Conservation (phyloP, 2,329 filamentous ascomycete species). For the Pseudonectria buxi region DNA sequence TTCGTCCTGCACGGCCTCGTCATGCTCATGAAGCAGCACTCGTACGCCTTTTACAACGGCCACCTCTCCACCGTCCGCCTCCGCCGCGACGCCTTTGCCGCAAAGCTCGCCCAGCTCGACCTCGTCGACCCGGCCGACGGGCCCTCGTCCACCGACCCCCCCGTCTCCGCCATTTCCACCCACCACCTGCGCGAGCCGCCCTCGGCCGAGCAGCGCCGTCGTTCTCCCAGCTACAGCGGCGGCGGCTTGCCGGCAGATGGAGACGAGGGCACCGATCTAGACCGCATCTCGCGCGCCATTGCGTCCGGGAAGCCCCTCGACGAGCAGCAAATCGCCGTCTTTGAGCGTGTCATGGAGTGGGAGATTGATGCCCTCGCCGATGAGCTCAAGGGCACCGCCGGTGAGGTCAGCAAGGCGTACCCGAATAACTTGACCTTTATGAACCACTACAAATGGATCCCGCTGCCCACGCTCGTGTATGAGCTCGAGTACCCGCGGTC, state of each 20-base stretch:
- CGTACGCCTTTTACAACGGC: slow-evolving; percentile 73
- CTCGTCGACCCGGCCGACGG: slow-evolving; percentile 39
- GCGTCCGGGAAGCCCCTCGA: slow-evolving; percentile 54
- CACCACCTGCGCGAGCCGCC: slow-evolving; percentile 37
- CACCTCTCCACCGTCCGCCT: slow-evolving; percentile 58
- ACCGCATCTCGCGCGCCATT: slow-evolving; percentile 55
- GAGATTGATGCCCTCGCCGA: slow-evolving; percentile 59
- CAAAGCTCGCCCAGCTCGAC: slow-evolving; percentile 51
- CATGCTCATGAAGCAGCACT: slow-evolving; percentile 80
- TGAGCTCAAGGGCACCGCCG: slow-evolving; percentile 59
- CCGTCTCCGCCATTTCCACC: slow-evolving; percentile 36
- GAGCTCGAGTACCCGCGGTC: slow-evolving; percentile 69
- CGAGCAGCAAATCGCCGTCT: slow-evolving; percentile 54
- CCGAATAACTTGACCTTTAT: slow-evolving; percentile 60
- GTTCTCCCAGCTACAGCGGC: slow-evolving; percentile 29
- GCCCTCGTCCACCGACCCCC: slow-evolving; percentile 36
- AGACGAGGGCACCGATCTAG: slow-evolving; percentile 46
- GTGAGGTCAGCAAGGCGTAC: slow-evolving; percentile 45
- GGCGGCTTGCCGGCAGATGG: no score
- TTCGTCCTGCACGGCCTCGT: slow-evolving; percentile 68
- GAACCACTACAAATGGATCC: slow-evolving; percentile 67
- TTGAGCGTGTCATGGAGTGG: slow-evolving; percentile 58
- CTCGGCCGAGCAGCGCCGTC: slow-evolving; percentile 37
- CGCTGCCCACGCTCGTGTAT: slow-evolving; percentile 70
- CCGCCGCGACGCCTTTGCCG: slow-evolving; percentile 36